Evolutionary conservation across 805 yeast species (phyloP), one percentile per base, ranked within the genome.

Genomic region (Grigorovia humatica): DNA sequence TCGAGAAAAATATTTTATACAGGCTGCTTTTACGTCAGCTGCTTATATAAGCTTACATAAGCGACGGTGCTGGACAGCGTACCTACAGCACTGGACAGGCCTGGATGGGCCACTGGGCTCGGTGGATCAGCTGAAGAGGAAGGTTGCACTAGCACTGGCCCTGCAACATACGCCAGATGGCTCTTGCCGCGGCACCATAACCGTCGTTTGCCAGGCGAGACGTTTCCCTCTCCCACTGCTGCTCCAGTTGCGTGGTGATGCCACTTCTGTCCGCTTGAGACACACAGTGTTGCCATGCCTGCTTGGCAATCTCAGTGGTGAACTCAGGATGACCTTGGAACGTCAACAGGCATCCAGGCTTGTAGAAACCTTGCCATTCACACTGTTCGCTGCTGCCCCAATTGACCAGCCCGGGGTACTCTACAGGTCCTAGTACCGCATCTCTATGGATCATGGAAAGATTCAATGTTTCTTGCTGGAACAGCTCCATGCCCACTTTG

Each of bases 321-420:
- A 86, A 89, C 64, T 89, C 96, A 0, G 96, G 96, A 61, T 89
- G 97, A 0, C 96, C 96, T 66, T 89, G 97, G 57, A 88, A 77
- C 0, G 93, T 79, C 20, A 89, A 66, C 8, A 85, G 50, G 45
- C 74, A 72, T 20, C 72, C 62, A 0, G 74, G 72, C 43, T 77
- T 76, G 51, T 76, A 77, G 30, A 86, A 68, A 0, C 95, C 95
- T 67, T 89, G 96, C 40, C 78, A 69, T 0, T 68, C 59, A 55
- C 95, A 84, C 43, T 66, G 72, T 0, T 71, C 65, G 8, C 84
- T 76, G 6, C 75, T 65, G 0, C 95, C 85, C 64, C 82, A 68
- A 54, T 74, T 43, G 29, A 23, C 35, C 30, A 48, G 68, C 47
- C 58, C 47, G 62, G 68, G 51, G 52, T 71, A 69, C 20, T 53